phyloP scores from a whole-genome alignment of 805 yeast genomes.

The Starmerella bacillaris region DNA sequence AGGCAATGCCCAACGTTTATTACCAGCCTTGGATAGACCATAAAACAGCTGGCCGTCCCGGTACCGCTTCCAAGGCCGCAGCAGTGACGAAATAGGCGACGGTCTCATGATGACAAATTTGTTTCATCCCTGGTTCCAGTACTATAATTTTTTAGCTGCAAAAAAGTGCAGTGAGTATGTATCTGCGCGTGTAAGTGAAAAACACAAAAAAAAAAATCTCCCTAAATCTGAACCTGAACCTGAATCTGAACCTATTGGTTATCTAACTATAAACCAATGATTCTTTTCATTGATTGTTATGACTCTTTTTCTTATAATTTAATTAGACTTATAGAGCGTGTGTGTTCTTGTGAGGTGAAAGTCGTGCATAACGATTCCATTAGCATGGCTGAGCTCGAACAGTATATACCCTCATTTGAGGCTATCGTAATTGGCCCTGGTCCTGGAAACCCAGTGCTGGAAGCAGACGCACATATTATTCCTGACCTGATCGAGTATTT shows the following conservation, averaged over 20 bases:
- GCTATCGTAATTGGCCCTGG: constrained; percentile 90
- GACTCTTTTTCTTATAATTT: constrained; percentile 88
- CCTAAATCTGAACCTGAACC: too few species aligned
- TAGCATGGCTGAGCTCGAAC: constrained; percentile 22
- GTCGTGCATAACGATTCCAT: constrained; percentile 50
- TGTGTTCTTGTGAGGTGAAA: constrained; percentile 30
- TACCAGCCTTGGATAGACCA: constrained; percentile 60
- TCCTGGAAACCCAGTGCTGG: constrained; percentile 68
- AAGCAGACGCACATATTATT: constrained; percentile 56
- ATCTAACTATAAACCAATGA: constrained; percentile 15
- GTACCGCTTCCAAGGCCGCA: constrained; percentile 79
- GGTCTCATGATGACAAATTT: constrained; percentile 21
- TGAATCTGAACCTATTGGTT: too few species aligned
- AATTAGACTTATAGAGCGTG: constrained; percentile 37
- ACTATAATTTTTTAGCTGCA: too few species aligned
- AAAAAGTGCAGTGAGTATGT: too few species aligned
- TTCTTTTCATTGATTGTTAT: constrained; percentile 74
- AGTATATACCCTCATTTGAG: constrained; percentile 37
- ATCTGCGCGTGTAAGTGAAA: too few species aligned
- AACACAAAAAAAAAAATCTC: too few species aligned
- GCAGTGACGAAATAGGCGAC: constrained; percentile 28
- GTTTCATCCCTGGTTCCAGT: too few species aligned
- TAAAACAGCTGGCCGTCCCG: constrained; percentile 72
- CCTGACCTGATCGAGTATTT: constrained; percentile 33
- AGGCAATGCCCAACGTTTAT: constrained; percentile 61